phyloP scores from a whole-genome alignment of 2,329 filamentous ascomycete species.

The Claviceps digitariae region DNA sequence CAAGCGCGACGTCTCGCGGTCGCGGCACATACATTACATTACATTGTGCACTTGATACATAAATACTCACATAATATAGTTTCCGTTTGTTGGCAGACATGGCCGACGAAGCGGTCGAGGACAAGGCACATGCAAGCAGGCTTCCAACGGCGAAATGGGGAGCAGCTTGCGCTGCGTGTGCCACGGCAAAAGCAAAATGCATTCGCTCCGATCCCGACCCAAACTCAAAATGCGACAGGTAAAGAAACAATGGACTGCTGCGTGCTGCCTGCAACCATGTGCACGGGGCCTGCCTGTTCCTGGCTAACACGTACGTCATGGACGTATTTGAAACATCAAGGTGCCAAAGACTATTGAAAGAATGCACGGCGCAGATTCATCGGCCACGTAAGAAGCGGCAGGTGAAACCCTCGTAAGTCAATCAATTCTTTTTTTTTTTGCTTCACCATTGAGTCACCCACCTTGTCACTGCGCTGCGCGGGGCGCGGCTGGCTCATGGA shows the following conservation, averaged over 20 bases:
- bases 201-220: slow-evolving; percentile 25
- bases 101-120: slow-evolving; percentile 1
- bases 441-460: too few species aligned
- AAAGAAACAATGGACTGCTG: slow-evolving; percentile 11
- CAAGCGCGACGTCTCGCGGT: not conserved
- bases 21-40: too few species aligned
- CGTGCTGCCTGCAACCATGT: not conserved
- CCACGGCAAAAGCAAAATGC: slow-evolving; percentile 36
- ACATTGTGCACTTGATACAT: too few species aligned
- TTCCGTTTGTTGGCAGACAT: slow-evolving; percentile 3
- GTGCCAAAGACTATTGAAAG: slow-evolving; percentile 34
- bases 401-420: slow-evolving; percentile 34
- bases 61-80: too few species aligned
- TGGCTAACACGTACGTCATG: slow-evolving; percentile 2
- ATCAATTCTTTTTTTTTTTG: too few species aligned
- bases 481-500: not conserved
- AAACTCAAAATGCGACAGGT: slow-evolving; percentile 33
- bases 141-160: slow-evolving; percentile 32
- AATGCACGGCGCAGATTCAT: slow-evolving; percentile 33
- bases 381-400: slow-evolving; percentile 38
- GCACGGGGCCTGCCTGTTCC: not conserved
- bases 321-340: slow-evolving; percentile 14
- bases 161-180: slow-evolving; percentile 33
- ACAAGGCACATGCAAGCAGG: slow-evolving; percentile 13
- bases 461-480: not conserved